Evolutionary conservation across 1,139 yeast species (phyloP), one percentile per base, ranked within the genome.

Genomic region (Lodderomyces beijingensis): DNA sequence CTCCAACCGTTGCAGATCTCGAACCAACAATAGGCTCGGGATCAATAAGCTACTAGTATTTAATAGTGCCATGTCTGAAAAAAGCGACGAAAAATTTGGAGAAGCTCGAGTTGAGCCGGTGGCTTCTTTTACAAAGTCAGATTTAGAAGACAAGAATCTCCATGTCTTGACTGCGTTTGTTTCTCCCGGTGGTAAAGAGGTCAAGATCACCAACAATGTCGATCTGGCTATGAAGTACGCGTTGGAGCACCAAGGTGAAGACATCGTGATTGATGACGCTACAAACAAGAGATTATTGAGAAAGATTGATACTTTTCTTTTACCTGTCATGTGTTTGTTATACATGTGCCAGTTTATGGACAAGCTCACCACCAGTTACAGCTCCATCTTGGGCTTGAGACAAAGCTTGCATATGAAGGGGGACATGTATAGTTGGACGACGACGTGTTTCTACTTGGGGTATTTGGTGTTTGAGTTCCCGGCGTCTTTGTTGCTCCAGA

Each of bases 281-380:
- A 36, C 40, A 8, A 49, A 47, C 25, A 40, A 33, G 21, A 43
- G 37, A 20, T 30, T 55, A 21, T 51, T 46, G n/a, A 18, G 74
- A 35, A 80, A 78, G 46, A 73, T 76, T 26, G 86, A 79, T 49
- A 28, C 67, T 11, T 68, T 54, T 42, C 48, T 80, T 39, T 55
- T 76, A 43, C 81, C 86, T 0, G 38, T 79, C 25, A 62, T 79
- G 63, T 69, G 79, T 46, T 39, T 72, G 11, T 51, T 78, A 13
- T 77, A 77, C 49, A 67, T 77, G 12, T 58, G 70, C 28, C 87
- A 80, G 51, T 77, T 71, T 38, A 75, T 80, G 78, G 88, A 80
- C 52, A 81, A 81, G 47, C 55, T 67, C n/a, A 59, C 84, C 6
- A 74, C 68, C 25, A 62, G 79, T 12, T 71, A 69, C 38, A 84